Base-by-base conservation (phyloP, 192 early-diverging fungal genomes). In the Lobosporangium transversale region DNA sequence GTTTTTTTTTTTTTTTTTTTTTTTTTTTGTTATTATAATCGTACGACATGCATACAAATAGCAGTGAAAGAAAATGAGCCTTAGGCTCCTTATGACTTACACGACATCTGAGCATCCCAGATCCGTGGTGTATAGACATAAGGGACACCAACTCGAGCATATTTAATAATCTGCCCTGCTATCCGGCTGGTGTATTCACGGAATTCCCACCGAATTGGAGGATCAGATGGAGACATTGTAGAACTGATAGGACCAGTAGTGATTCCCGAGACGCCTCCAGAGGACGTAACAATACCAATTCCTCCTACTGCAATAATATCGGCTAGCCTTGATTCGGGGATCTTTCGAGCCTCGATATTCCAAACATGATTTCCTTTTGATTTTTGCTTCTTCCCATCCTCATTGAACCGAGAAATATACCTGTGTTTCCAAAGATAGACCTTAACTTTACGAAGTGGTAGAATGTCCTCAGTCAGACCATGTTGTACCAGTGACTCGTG, bases 331-430 rank as follows among this genome's bases (percentile, higher is more conserved):
- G 57, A 58, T 31, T 51, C 54, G 18, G 86, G 80, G 0, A 86
- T 87, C 68, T 89, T 91, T 50, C 89, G 89, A 17, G 91, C 92
- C 62, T 93, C 91, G 56, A 93, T 90, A 42, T 92, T 91, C 91
- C 91, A 93, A 36, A 93, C 90, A 59, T 90, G 89, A 30, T 88
- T 88, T 44, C 92, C 92, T 74, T 93, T 93, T 74, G 84, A 87
- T 59, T 93, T 93, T 48, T 89, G 85, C 60, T 92, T 93, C 57
- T 88, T 89, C 42, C 92, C 92, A 54, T 93, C 90, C 63, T 92
- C 92, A 67, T 92, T 93, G 83, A 91, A 93, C 59, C 92, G 84
- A 47, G 86, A 89, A 53, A 93, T 93, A 73, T 90, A 93, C 33
- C 66, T 69, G 61, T 91, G 89, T 49, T 88, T 86, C 83, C 87